Base-by-base conservation (phyloP, 495 filamentous ascomycete species). In the Poronia punctata region DNA sequence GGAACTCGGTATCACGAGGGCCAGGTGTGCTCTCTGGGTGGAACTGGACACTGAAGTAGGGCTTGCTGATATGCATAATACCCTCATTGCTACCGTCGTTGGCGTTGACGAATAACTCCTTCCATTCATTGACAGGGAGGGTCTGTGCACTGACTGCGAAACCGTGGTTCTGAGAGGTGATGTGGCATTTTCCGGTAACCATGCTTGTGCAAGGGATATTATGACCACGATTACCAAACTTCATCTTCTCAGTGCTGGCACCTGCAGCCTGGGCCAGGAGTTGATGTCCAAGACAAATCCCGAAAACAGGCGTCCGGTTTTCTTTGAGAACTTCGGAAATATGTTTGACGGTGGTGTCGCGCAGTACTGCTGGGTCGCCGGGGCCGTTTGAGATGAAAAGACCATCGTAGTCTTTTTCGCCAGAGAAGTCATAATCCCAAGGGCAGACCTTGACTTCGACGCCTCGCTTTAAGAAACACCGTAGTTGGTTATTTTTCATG, bases 11-110 rank as follows among this genome's bases (percentile, higher is more conserved):
- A 53, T 98, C 92, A n/a, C 85, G 79, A 21, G 92, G 92, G 15
- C 92, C 92, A 7, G 92, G 92, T 9, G 87, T 88, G 67, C 88
- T 93, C 64, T 98, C 92, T 0, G 92, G 92, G 54, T 98, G 92
- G 71, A 98, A 98, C 62, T 98, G 92, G 15, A 97, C 92, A 68
- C 88, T 95, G 75, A 98, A 98, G 70, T 85, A 93, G 12, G 92
- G 92, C 36, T 78, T 82, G 60, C 68, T 75, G 30, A 74, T 68
- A 59, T 98, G 88, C 56, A 87, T 80, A 49, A 98, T 94, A 65
- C 92, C 92, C 64, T 97, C 92, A 60, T 97, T 97, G 59, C 87
- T 95, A 49, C 84, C 85, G 57, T 98, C 92, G 57, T 98, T 98
- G 58, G 92, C 92, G 55, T 98, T 98, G 42, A 96, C 82, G 49